phyloP scores from a whole-genome alignment of 179 eudicot species.

The Camellia oleifera region DNA sequence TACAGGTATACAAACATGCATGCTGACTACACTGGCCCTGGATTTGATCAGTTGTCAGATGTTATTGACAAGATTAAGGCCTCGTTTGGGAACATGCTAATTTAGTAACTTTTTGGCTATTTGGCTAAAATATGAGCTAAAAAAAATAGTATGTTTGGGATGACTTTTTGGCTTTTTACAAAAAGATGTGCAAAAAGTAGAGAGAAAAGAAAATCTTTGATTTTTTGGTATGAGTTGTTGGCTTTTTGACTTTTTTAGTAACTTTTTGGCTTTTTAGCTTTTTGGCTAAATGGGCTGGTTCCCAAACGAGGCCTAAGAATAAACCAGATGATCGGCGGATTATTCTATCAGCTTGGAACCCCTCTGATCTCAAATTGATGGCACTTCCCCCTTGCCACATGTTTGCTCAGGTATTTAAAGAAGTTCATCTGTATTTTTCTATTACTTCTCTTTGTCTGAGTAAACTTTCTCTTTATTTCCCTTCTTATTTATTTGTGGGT shows the following conservation, averaged over 20 bases:
- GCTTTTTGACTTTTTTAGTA: too few species aligned
- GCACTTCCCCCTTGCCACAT: conserved; percentile 97
- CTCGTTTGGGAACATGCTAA: too few species aligned
- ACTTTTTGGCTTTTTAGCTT: too few species aligned
- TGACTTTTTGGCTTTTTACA: too few species aligned
- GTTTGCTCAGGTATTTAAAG: conserved; percentile 65
- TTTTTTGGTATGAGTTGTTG: too few species aligned
- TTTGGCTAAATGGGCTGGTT: too few species aligned
- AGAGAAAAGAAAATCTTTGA: too few species aligned
- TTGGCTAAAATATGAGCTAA: too few species aligned
- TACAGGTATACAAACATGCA: conserved; percentile 83
- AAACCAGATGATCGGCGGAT: conserved; percentile 87
- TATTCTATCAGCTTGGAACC: conserved; percentile 94
- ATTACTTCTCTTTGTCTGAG: background rate
- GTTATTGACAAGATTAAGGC: conserved; percentile 68
- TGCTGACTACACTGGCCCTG: conserved; percentile 86
- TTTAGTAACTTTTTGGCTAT: too few species aligned
- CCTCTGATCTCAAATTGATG: conserved; percentile 79
- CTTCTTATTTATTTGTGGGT: background rate
- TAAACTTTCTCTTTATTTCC: background rate
- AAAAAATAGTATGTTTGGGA: too few species aligned
- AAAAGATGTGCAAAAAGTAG: too few species aligned
- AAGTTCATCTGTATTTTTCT: background rate
- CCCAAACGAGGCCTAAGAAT: conserved; percentile 23
- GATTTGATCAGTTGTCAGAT: conserved; percentile 81